Evolutionary conservation across 345 rosid species (phyloP).

Genomic region (Zanthoxylum bungeanum): DNA sequence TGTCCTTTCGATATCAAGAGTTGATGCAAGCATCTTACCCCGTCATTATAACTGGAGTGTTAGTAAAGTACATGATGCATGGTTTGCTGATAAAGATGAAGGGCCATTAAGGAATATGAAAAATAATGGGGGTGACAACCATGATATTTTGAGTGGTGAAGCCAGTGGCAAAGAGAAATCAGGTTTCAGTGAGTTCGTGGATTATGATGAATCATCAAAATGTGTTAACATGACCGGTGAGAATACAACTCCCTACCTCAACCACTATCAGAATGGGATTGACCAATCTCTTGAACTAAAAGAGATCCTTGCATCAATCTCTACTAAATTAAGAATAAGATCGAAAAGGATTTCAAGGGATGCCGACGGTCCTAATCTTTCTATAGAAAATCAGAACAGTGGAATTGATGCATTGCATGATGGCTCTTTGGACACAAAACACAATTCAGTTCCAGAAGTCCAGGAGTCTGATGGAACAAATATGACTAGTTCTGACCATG

Average conservation of each 20-base stretch:
- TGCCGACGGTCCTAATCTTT: constrained; percentile 35
- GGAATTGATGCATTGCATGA: constrained; percentile 26
- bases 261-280: constrained; percentile 12
- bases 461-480: constrained; percentile 20
- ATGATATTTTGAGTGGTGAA: constrained; percentile 29
- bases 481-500: constrained; percentile 27
- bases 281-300: constrained; percentile 32
- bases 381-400: constrained; percentile 32
- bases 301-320: constrained; percentile 36
- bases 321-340: constrained; percentile 44
- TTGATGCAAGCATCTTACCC: constrained; percentile 62
- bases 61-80: constrained; percentile 81
- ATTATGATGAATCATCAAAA: constrained; percentile 35
- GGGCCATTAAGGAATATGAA: constrained; percentile 15
- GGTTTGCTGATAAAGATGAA: constrained; percentile 62
- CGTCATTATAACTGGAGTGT: constrained; percentile 83
- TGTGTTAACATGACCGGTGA: constrained; percentile 24
- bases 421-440: constrained; percentile 30
- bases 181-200: constrained; percentile 12
- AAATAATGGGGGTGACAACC: constrained; percentile 18
- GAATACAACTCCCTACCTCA: constrained; percentile 23
- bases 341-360: constrained; percentile 36
- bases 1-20: constrained; percentile 73
- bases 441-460: constrained; percentile 28
- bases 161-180: constrained; percentile 29